Evolutionary conservation across 805 yeast species (phyloP).

Genomic region (Ogataea naganishii): DNA sequence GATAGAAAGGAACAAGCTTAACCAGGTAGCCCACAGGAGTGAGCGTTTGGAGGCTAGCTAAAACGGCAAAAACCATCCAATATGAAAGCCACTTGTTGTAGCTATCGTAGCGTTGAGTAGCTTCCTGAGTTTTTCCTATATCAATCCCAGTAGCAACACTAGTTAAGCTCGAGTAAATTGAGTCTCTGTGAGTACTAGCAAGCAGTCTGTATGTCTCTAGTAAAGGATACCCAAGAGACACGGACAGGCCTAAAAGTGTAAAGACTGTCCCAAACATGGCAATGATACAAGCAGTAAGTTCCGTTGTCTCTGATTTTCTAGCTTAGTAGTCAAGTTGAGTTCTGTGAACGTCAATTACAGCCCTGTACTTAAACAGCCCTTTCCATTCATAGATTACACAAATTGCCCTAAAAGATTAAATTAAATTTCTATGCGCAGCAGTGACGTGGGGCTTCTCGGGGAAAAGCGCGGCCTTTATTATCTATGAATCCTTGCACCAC

Average conservation of each 20-base stretch:
- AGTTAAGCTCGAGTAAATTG: not conserved
- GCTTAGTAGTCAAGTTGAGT: too few species aligned
- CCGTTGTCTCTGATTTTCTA: conserved; percentile 4
- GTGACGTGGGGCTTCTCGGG: too few species aligned
- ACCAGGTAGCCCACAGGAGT: conserved; percentile 29
- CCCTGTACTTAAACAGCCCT: too few species aligned
- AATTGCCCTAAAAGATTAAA: too few species aligned
- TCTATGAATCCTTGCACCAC: too few species aligned
- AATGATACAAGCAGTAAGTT: too few species aligned
- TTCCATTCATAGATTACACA: too few species aligned
- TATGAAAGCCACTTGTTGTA: conserved; percentile 36
- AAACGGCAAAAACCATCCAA: conserved; percentile 55
- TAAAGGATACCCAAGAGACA: conserved; percentile 31
- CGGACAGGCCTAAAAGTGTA: conserved; percentile 25
- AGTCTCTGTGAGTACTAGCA: not conserved
- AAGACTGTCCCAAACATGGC: conserved; percentile 25
- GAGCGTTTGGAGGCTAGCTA: conserved; percentile 12
- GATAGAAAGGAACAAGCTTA: conserved; percentile 45
- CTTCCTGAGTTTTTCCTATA: not conserved
- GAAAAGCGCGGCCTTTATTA: too few species aligned
- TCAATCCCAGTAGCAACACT: conserved; percentile 1
- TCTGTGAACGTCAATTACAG: too few species aligned
- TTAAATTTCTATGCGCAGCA: too few species aligned
- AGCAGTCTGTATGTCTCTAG: conserved; percentile 22
- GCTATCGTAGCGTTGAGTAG: conserved; percentile 13